A percentile compares a stretch with the other conserved stretches of the same genome.
These are phyloP conservation scores for Tricladium varicosporioides DNA, from an alignment of 2,329 filamentous ascomycete genomes.

Conservation along the genomic window DNA sequence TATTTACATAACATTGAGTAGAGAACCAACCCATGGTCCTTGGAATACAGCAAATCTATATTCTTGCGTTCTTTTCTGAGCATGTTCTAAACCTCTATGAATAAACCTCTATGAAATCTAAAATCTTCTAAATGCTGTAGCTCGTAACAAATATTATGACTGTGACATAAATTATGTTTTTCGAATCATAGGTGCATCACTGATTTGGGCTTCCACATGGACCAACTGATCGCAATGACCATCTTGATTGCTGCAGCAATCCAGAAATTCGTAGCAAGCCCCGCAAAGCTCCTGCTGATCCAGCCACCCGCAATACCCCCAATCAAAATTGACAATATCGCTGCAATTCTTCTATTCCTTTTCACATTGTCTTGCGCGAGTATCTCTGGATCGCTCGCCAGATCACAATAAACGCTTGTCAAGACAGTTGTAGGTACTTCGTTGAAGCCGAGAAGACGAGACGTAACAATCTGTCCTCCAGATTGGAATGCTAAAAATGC, in stretches of 20 bases:
- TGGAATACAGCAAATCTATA: too few species aligned
- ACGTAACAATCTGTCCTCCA: constrained; percentile 75
- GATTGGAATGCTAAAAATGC: constrained; percentile 64
- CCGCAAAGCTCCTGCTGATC: constrained; percentile 50
- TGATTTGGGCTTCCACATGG: constrained; percentile 50
- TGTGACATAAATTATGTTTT: too few species aligned
- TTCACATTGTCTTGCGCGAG: constrained; percentile 47
- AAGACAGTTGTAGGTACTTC: constrained; percentile 75
- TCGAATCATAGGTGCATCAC: constrained; percentile 5
- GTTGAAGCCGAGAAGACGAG: constrained; percentile 65
- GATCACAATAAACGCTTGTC: constrained; percentile 78
- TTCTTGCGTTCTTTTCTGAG: too few species aligned
- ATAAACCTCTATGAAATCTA: too few species aligned
- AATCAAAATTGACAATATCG: constrained; percentile 49
- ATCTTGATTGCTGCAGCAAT: constrained; percentile 48
- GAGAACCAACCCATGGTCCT: too few species aligned
- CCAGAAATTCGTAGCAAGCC: constrained; percentile 51
- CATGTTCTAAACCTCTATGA: too few species aligned
- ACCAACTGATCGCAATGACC: constrained; percentile 55
- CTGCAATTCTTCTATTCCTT: constrained; percentile 49
- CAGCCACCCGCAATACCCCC: constrained; percentile 54
- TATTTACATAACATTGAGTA: too few species aligned
- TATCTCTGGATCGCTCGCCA: constrained; percentile 66
- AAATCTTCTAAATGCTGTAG: too few species aligned
- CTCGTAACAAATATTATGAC: too few species aligned